These are phyloP conservation scores for Botrytis porri DNA, from an alignment of 2,329 filamentous ascomycete species.

Conservation along the genomic window DNA sequence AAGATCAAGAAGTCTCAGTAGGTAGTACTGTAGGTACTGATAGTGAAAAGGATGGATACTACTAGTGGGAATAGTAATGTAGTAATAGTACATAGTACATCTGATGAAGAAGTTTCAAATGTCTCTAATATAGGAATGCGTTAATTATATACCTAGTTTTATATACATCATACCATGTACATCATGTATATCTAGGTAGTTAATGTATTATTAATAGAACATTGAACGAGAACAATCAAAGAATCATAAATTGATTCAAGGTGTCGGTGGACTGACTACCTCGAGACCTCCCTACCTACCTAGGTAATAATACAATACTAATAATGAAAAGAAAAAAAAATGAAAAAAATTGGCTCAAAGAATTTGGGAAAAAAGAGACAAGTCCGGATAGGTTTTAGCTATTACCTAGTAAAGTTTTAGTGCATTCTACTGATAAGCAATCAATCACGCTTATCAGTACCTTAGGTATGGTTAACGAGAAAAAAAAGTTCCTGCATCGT, in stretches of 20 bases:
- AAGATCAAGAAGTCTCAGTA: too few relatives aligned
- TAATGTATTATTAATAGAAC: neutral
- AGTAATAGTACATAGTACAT: too few relatives aligned
- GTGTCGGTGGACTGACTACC: neutral
- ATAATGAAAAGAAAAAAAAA: too few relatives aligned
- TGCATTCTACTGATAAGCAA: neutral
- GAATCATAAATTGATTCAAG: neutral
- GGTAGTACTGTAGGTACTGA: neutral
- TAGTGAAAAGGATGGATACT: neutral
- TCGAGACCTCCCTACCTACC: too few relatives aligned
- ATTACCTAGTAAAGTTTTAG: neutral
- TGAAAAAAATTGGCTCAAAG: neutral
- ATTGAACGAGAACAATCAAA: neutral
- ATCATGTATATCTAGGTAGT: neutral
- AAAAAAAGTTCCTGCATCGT: constrained; percentile 12
- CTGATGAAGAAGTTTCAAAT: neutral
- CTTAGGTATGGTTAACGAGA: neutral
- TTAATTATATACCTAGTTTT: neutral
- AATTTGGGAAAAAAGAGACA: neutral
- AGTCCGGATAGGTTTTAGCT: neutral
- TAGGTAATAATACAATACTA: too few relatives aligned
- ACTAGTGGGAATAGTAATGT: too few relatives aligned
- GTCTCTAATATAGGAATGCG: neutral
- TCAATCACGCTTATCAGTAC: constrained; percentile 1
- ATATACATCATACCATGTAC: neutral